Percentiles rank a stretch among this genome's conserved stretches.
These are phyloP conservation scores for Gypsophila paniculata DNA, from an alignment of 179 eudicot genomes.

Conservation along the genomic window DNA sequence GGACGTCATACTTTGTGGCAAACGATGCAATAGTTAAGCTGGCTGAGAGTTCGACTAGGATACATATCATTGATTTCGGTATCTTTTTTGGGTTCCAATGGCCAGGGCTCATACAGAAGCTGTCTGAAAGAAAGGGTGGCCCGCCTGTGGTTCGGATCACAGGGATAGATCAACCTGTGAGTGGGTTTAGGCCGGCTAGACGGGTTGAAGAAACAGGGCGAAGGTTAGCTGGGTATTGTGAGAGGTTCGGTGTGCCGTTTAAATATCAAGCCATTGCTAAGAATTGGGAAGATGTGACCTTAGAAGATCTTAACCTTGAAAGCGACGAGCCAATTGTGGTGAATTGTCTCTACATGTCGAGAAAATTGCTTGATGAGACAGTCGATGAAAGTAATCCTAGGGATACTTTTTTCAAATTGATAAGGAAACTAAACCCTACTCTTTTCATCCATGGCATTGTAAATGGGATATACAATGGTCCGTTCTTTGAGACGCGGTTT, in stretches of 20 bases:
- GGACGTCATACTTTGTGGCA: conserved; percentile 29
- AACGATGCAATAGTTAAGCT: conserved; percentile 31
- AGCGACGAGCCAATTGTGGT: conserved; percentile 36
- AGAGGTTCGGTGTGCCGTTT: conserved; percentile 46
- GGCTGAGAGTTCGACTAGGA: conserved; percentile 24
- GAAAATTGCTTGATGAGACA: conserved; percentile 39
- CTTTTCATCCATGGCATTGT: conserved; percentile 38
- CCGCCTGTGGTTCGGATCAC: conserved; percentile 41
- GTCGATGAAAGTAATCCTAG: conserved; percentile 36
- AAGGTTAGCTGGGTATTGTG: conserved; percentile 38
- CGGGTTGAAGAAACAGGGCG: conserved; percentile 39
- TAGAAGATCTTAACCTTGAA: conserved; percentile 41
- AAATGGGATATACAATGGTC: conserved; percentile 36
- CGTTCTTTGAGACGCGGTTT: conserved; percentile 45
- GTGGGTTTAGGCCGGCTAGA: conserved; percentile 37
- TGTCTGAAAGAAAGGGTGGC: conserved; percentile 25
- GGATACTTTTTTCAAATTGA: conserved; percentile 37
- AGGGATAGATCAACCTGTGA: conserved; percentile 37
- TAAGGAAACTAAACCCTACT: conserved; percentile 35
- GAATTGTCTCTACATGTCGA: conserved; percentile 33
- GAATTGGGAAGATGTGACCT: conserved; percentile 33
- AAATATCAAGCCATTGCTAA: conserved; percentile 41
- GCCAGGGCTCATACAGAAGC: conserved; percentile 35
- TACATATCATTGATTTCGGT: conserved; percentile 40
- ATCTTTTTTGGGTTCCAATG: conserved; percentile 41